Evolutionary conservation across 2,329 filamentous ascomycete species (phyloP).

Genomic region (Verticillium nonalfalfae): DNA sequence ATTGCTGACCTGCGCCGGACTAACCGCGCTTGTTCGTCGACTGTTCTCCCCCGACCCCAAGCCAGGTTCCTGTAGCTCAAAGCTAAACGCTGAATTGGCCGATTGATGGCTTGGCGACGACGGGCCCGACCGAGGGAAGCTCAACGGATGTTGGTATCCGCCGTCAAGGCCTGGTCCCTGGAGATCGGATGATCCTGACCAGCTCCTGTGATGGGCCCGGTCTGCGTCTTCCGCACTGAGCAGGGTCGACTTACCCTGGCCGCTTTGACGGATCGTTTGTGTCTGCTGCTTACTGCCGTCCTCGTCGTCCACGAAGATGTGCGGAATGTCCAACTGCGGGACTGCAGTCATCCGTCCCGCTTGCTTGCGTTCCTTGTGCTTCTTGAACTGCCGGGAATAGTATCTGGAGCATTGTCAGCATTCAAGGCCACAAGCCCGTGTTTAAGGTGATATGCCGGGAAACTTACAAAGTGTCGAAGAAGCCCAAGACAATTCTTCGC

Average conservation of each 20-base stretch:
- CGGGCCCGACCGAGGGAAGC: slow-evolving; percentile 41
- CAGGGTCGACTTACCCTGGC: slow-evolving; percentile 21
- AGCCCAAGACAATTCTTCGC: slow-evolving; percentile 82
- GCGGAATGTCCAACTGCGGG: slow-evolving; percentile 77
- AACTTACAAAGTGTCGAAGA: slow-evolving; percentile 82
- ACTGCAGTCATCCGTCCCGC: slow-evolving; percentile 70
- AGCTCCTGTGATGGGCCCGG: slow-evolving; percentile 30
- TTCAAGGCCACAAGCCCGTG: not conserved
- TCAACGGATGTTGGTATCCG: slow-evolving; percentile 43
- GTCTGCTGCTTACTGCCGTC: slow-evolving; percentile 34
- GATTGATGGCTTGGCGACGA: slow-evolving; percentile 32
- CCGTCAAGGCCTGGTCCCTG: slow-evolving; percentile 11
- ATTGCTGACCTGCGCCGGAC: slow-evolving; percentile 70
- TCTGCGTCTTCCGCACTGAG: slow-evolving; percentile 27
- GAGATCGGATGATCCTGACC: slow-evolving; percentile 31
- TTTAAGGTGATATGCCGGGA: not conserved
- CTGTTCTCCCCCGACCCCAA: slow-evolving; percentile 34
- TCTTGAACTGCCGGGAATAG: slow-evolving; percentile 78
- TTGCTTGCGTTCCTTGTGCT: slow-evolving; percentile 64
- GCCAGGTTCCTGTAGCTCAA: slow-evolving; percentile 45
- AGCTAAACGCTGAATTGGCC: slow-evolving; percentile 50
- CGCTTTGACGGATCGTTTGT: slow-evolving; percentile 14
- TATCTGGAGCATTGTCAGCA: slow-evolving; percentile 40
- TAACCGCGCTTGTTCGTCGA: slow-evolving; percentile 63
- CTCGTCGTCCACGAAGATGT: slow-evolving; percentile 84